Evolutionary conservation across 2,329 filamentous ascomycete genomes (phyloP).

Genomic region (Microascus cirrosus): DNA sequence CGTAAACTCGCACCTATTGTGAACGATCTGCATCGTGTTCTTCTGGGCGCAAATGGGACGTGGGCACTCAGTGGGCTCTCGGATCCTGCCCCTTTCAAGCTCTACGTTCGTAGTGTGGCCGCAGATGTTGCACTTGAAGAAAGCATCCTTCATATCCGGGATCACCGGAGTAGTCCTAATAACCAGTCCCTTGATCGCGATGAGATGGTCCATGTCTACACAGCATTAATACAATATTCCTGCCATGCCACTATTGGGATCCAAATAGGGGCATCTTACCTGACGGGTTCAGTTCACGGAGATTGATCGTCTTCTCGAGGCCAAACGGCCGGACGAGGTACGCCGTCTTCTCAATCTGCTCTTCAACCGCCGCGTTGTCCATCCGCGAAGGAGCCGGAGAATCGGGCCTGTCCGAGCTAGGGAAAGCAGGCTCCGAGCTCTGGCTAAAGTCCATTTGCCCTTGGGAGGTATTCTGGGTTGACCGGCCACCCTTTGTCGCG

Average conservation of each 20-base stretch:
- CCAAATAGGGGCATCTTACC: slow-evolving; percentile 30
- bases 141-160: slow-evolving; percentile 97
- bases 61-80: slow-evolving; percentile 84
- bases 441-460: slow-evolving; percentile 31
- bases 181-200: slow-evolving; percentile 90
- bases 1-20: slow-evolving; percentile 88
- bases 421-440: slow-evolving; percentile 67
- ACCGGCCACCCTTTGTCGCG: slow-evolving; percentile 66
- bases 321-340: slow-evolving; percentile 89
- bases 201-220: slow-evolving; percentile 84
- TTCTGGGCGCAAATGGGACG: slow-evolving; percentile 68
- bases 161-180: slow-evolving; percentile 95
- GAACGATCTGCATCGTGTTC: slow-evolving; percentile 97
- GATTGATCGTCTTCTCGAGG: slow-evolving; percentile 74
- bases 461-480: slow-evolving; percentile 37
- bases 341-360: slow-evolving; percentile 66
- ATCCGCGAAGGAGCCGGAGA: slow-evolving; percentile 25
- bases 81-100: slow-evolving; percentile 91
- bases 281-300: slow-evolving; percentile 87
- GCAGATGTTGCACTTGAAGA: slow-evolving; percentile 91
- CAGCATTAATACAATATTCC: slow-evolving; percentile 5
- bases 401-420: slow-evolving; percentile 65
- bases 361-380: slow-evolving; percentile 53
- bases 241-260: no score
- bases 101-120: slow-evolving; percentile 84